Evolutionary conservation across 148 eudicot genomes (phyloP), one percentile per base, ranked within the genome.

Genomic region (Fagopyrum homotropicum): DNA sequence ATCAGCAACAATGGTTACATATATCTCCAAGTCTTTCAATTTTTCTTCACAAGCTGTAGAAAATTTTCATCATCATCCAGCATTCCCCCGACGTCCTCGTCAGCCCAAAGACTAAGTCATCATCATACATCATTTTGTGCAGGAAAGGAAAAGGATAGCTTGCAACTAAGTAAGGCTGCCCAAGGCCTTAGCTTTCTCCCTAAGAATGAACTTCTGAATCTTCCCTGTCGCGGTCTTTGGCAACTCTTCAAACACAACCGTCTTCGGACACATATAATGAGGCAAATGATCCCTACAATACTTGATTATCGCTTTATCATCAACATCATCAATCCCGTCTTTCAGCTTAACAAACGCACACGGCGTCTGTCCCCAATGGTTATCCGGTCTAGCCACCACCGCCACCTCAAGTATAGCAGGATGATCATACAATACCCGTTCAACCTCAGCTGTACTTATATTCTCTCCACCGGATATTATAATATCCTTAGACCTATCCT

Each of bases 401-500:
- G 91, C 89, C 47, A 80, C 93, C 72, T 89, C 91, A 0, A 89
- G 83, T 17, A 89, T 74, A 3, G 87, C 86, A 6, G 91, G 93
- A 66, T 89, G 93, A 73, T 83, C 82, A 54, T 82, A 89, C 49
- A 89, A 46, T 30, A 82, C 84, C 0, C 88, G 81, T 69, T 89
- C 91, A 7, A 89, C 88, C 63, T 89, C 86, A 9, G 87, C 88
- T 2, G 91, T 85, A 69, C 93, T 87, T 76, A 89, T 86, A 66
- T 89, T 89, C 72, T 89, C 93, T 40, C 93, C 93, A 2, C 93
- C 93, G 0, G 93, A 89, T 19, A 89, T 89, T 12, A 89, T 83
- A 0, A 89, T 74, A 52, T 89, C 93, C 77, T 89, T 89, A 7
- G 82, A 73, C 22, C 93, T 74, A 76, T 89, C 93, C 75, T 87